These are phyloP conservation scores for Collybiopsis luxurians DNA, from an alignment of 768 basidiomycete genomes.

Conservation along the genomic window DNA sequence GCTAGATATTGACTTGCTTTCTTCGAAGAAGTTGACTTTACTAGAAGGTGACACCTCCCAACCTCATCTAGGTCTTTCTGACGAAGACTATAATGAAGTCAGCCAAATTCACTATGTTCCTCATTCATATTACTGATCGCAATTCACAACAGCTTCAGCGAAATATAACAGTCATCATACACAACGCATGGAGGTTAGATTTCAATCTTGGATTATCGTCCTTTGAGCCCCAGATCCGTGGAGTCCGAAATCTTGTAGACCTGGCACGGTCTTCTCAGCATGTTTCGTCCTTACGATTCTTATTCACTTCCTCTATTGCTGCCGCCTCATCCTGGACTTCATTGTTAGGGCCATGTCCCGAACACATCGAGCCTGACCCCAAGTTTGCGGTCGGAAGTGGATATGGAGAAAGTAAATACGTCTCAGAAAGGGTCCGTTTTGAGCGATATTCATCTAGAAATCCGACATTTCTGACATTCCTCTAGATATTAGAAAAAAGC, in stretches of 20 bases:
- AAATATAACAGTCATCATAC: conserved; percentile 34
- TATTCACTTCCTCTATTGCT: conserved; percentile 41
- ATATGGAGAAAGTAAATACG: conserved; percentile 47
- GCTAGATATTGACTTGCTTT: neutral
- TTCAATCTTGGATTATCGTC: conserved; percentile 47
- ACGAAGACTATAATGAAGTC: conserved; percentile 18
- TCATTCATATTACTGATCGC: neutral
- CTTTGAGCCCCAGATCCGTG: conserved; percentile 49
- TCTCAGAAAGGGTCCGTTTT: conserved; percentile 32
- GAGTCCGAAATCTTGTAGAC: conserved; percentile 45
- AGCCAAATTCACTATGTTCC: conserved; percentile 6
- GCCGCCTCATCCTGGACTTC: conserved; percentile 28
- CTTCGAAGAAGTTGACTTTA: neutral
- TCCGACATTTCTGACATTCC: neutral
- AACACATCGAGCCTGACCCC: conserved; percentile 29
- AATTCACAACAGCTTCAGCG: conserved; percentile 20
- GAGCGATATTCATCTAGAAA: neutral
- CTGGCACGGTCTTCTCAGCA: conserved; percentile 21
- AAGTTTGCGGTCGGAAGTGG: conserved; percentile 35
- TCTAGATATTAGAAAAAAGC: conserved; percentile 17
- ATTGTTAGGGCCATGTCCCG: conserved; percentile 27
- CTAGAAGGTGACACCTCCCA: conserved; percentile 20
- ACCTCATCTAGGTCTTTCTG: conserved; percentile 21
- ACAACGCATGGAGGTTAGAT: conserved; percentile 30
- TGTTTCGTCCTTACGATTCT: conserved; percentile 23